Percentiles rank a stretch among this genome's conserved stretches.
phyloP scores from a whole-genome alignment of 2,329 filamentous ascomycete genomes.

The Xylaria sp. region DNA sequence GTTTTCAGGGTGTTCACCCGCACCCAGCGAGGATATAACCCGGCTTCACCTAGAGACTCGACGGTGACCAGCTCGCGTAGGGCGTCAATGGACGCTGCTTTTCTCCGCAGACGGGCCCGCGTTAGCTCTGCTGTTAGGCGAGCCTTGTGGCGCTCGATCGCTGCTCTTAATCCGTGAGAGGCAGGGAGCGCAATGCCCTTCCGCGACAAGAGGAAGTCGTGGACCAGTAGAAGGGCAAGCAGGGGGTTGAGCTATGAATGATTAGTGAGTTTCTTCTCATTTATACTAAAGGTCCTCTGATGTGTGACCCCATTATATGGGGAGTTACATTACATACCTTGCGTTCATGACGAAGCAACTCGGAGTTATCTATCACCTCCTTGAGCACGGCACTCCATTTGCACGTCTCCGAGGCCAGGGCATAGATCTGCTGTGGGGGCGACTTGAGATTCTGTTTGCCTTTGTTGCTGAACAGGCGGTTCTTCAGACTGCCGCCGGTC shows the following conservation, averaged over 20 bases:
- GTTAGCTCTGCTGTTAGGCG: slow-evolving; percentile 83
- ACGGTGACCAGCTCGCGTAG: slow-evolving; percentile 65
- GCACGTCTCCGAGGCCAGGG: slow-evolving; percentile 81
- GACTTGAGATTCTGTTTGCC: slow-evolving; percentile 75
- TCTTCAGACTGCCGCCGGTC: slow-evolving; percentile 85
- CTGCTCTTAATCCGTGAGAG: slow-evolving; percentile 75
- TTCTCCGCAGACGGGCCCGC: slow-evolving; percentile 74
- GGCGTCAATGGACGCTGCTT: slow-evolving; percentile 69
- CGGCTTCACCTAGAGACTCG: slow-evolving; percentile 55
- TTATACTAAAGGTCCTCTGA: no score
- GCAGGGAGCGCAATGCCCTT: slow-evolving; percentile 81
- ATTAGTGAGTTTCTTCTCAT: slow-evolving; percentile 42
- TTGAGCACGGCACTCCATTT: slow-evolving; percentile 91
- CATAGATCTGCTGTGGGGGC: slow-evolving; percentile 81
- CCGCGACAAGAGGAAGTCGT: slow-evolving; percentile 85
- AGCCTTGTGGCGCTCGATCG: slow-evolving; percentile 81
- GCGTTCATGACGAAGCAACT: slow-evolving; percentile 77
- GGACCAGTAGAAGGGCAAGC: slow-evolving; percentile 79
- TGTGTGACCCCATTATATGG: background rate
- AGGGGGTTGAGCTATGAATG: slow-evolving; percentile 73
- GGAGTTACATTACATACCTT: slow-evolving; percentile 63
- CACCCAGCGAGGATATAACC: slow-evolving; percentile 83
- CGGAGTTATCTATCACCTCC: slow-evolving; percentile 85
- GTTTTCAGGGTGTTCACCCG: slow-evolving; percentile 82
- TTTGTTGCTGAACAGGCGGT: slow-evolving; percentile 72